These are phyloP conservation scores for Colletotrichum paranaense DNA, from an alignment of 2,329 filamentous ascomycete species.

Conservation along the genomic window DNA sequence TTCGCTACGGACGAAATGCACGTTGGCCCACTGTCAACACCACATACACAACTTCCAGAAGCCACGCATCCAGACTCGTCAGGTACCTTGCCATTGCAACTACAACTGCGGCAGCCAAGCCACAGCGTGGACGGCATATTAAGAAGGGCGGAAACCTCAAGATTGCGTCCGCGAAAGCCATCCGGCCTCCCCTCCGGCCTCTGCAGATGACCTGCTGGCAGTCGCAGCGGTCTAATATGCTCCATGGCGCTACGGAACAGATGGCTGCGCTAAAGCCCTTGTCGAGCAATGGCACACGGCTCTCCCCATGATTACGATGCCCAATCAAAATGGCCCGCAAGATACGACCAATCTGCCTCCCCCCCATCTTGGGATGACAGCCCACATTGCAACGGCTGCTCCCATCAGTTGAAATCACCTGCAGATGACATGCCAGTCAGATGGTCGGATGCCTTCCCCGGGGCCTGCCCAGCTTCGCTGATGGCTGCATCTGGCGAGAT, in stretches of 20 bases:
- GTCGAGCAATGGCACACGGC: constrained; percentile 28
- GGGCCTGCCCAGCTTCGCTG: constrained; percentile 20
- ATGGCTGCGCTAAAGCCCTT: constrained; percentile 22
- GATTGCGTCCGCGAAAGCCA: constrained; percentile 26
- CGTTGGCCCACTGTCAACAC: constrained; percentile 24
- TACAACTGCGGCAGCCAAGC: not conserved
- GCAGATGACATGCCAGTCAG: constrained; percentile 26
- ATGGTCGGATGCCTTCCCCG: constrained; percentile 33
- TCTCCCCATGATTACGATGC: not conserved
- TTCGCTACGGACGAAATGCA: constrained; percentile 35
- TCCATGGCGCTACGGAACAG: constrained; percentile 9
- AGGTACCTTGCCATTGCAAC: not conserved
- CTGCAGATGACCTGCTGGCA: constrained; percentile 19
- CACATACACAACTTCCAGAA: constrained; percentile 17
- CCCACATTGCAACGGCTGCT: constrained; percentile 26
- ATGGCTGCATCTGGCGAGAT: constrained; percentile 15
- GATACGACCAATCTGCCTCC: not conserved
- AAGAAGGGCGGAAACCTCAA: not conserved
- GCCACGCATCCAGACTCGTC: not conserved
- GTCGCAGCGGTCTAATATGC: constrained; percentile 15
- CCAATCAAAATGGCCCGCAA: constrained; percentile 26
- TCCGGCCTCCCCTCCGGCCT: constrained; percentile 5
- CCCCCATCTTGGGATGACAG: constrained; percentile 14
- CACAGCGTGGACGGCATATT: not conserved
- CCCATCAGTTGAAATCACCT: constrained; percentile 28